Conservation (phyloP, 495 filamentous ascomycete species). For the Ramalina intermedia region DNA sequence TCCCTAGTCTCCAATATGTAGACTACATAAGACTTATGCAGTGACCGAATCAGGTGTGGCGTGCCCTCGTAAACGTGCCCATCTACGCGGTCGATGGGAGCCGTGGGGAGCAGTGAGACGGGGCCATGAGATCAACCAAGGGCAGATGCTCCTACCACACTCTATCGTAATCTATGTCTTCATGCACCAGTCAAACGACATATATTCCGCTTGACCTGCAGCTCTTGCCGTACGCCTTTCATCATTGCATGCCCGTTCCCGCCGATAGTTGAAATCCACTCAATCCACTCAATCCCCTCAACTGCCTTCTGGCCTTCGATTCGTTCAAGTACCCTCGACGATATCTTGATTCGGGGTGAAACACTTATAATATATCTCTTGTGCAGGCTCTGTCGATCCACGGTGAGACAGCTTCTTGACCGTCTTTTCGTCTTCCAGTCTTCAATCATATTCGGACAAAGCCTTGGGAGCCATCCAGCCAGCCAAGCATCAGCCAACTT, state of each 20-base stretch:
- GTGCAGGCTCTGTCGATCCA: no score
- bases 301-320: neutral
- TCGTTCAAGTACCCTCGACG: neutral
- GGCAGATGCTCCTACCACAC: slow-evolving; percentile 8
- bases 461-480: no score
- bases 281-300: slow-evolving; percentile 13
- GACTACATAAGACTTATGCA: neutral
- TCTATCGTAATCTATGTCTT: neutral
- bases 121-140: slow-evolving; percentile 11
- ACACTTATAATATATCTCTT: no score
- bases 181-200: slow-evolving; percentile 9
- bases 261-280: neutral
- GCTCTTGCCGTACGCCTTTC: slow-evolving; percentile 9
- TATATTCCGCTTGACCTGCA: slow-evolving; percentile 11
- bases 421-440: no score
- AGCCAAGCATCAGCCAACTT: no score
- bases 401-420: no score
- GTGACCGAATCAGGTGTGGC: neutral
- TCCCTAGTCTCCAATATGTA: neutral
- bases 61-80: neutral
- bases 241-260: slow-evolving; percentile 10
- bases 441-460: no score
- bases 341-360: no score
- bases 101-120: neutral
- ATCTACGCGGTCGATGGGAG: neutral